These are phyloP conservation scores for Oryza brachyantha DNA, from an alignment of 176 grass and related monocot species.

Conservation along the genomic window DNA sequence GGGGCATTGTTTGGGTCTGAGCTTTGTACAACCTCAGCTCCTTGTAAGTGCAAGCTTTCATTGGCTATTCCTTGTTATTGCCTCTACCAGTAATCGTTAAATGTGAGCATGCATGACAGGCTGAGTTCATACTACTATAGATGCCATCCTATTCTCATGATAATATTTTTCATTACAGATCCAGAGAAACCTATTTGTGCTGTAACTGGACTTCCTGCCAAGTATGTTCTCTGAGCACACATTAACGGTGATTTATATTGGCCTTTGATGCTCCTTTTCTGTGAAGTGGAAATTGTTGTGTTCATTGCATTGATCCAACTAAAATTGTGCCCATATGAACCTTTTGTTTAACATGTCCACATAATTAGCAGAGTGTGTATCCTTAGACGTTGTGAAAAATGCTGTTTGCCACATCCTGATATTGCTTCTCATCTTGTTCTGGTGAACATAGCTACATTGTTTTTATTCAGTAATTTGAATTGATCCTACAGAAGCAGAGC, in stretches of 20 bases:
- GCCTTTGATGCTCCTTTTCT: slow-evolving; percentile 7
- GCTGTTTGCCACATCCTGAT: background rate
- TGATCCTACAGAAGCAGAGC: background rate
- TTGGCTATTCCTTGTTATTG: background rate
- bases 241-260: background rate
- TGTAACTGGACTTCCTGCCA: slow-evolving; percentile 79
- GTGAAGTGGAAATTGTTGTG: background rate
- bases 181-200: slow-evolving; percentile 71
- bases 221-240: slow-evolving; percentile 51
- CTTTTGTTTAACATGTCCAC: background rate
- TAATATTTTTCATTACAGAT: slow-evolving; percentile 47
- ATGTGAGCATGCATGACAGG: background rate
- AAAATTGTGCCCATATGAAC: background rate
- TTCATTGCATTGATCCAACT: slow-evolving; percentile 9
- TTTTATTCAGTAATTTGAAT: slow-evolving; percentile 26
- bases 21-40: slow-evolving; percentile 49
- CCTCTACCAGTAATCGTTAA: background rate
- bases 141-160: background rate
- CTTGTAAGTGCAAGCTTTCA: slow-evolving; percentile 55
- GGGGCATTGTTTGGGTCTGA: slow-evolving; percentile 76
- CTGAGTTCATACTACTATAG: background rate
- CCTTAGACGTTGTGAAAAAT: slow-evolving; percentile 12
- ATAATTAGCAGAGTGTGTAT: background rate
- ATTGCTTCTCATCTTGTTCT: background rate
- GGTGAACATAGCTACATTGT: background rate